These are phyloP conservation scores for Tulasnella calospora DNA, from an alignment of 768 basidiomycete species.

Conservation along the genomic window DNA sequence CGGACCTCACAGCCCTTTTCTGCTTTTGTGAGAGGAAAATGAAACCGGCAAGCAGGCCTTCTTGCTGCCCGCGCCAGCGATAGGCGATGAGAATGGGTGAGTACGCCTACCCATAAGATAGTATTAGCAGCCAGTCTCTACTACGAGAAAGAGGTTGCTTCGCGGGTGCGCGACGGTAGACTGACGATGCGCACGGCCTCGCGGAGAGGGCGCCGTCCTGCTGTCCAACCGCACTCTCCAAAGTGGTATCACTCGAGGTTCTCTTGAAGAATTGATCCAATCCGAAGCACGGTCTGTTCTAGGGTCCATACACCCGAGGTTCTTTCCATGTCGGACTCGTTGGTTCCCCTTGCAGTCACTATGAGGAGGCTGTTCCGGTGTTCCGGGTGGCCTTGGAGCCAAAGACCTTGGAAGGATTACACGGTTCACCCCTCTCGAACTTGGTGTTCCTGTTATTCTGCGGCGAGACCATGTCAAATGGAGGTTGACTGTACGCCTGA, in stretches of 20 bases:
- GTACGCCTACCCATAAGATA: neutral
- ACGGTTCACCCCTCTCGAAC: conserved; percentile 74
- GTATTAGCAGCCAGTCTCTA: neutral
- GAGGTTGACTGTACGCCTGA: conserved; percentile 82
- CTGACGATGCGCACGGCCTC: neutral
- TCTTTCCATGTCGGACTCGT: too few species aligned
- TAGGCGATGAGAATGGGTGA: neutral
- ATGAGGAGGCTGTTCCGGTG: too few species aligned
- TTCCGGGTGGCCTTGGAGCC: too few species aligned
- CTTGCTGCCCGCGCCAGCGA: neutral
- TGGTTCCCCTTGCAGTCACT: too few species aligned
- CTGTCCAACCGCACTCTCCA: neutral
- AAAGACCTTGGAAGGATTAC: too few species aligned
- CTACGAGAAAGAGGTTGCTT: neutral
- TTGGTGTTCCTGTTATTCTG: conserved; percentile 52
- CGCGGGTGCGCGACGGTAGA: neutral
- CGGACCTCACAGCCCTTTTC: neutral
- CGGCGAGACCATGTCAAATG: conserved; percentile 77
- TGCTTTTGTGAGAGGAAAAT: neutral
- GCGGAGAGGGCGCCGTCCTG: neutral
- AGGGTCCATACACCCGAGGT: too few species aligned
- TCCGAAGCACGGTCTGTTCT: neutral
- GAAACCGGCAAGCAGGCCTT: neutral
- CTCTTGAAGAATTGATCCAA: neutral
- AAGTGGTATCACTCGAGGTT: neutral